Conservation (phyloP, 2,329 filamentous ascomycete genomes). For the Diplodia scrobiculata region DNA sequence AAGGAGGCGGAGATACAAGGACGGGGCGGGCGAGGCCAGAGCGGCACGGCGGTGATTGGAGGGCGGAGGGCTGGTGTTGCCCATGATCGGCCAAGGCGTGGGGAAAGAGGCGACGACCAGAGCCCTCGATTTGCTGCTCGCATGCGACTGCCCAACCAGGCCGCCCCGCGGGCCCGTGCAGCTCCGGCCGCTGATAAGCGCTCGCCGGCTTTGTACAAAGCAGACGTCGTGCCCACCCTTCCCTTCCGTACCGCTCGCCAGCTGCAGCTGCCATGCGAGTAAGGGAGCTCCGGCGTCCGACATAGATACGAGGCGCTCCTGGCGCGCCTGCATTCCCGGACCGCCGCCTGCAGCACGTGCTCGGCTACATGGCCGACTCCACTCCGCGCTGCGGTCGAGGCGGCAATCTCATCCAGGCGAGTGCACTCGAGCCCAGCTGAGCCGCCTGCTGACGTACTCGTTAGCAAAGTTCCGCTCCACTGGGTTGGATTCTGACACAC, state of each 20-base stretch:
- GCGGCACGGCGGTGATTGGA: slow-evolving; percentile 19
- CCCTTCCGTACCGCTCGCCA: background rate
- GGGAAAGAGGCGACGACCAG: slow-evolving; percentile 5
- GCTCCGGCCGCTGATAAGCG: slow-evolving; percentile 19
- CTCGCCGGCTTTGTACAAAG: background rate
- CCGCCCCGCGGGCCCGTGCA: slow-evolving; percentile 8
- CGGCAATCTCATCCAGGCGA: background rate
- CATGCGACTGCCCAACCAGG: slow-evolving; percentile 20
- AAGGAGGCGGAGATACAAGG: slow-evolving; percentile 15
- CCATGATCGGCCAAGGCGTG: slow-evolving; percentile 22
- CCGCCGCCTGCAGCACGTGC: background rate
- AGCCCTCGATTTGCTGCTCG: slow-evolving; percentile 19
- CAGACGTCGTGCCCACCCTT: slow-evolving; percentile 7
- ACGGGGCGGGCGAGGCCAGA: slow-evolving; percentile 10
- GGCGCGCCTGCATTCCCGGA: background rate
- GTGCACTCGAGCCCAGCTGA: background rate
- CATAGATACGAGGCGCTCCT: slow-evolving; percentile 3
- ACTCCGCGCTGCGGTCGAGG: background rate
- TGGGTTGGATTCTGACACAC: background rate
- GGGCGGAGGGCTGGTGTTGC: background rate
- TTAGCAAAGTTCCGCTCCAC: slow-evolving; percentile 5
- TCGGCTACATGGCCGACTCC: background rate
- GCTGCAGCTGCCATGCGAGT: slow-evolving; percentile 7
- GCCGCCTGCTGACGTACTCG: background rate
- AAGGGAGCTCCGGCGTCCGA: background rate